Evolutionary conservation across 331 rosid species (phyloP), one percentile per base, ranked within the genome.

Genomic region (Malus hybrid): DNA sequence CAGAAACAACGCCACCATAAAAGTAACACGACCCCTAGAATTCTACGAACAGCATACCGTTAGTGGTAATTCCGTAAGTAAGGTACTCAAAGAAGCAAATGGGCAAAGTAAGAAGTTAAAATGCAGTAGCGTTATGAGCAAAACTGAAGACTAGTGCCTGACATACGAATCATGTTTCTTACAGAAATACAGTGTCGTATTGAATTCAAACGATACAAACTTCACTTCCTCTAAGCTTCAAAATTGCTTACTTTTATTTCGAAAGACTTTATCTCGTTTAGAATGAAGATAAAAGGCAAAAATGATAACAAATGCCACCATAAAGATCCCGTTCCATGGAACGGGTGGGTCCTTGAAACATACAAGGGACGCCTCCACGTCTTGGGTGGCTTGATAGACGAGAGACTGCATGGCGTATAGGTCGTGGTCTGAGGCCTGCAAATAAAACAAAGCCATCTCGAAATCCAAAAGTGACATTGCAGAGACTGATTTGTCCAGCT

Each of bases 321-420:
- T 34, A 16, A 86, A 86, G 34, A 89, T 83, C 3, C 84, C 76
- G 65, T 63, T 75, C 99, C 99, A 95, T 0, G 98, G 99, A 79
- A 95, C 84, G 1, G 98, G 88, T 64, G 99, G 97, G 74, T 95
- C 99, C 87, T 65, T 88, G 69, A 95, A 95, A 88, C 99, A 95
- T 44, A 83, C 85, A 31, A 95, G 93, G 22, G 97, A 88, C 0
- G 94, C 99, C 81, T 90, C 98, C 29, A 95, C 87, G 50, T 90
- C 98, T 71, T 92, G 93, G 6, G 97, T 85, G 59, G 93, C 93
- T 4, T 78, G 84, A 78, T 92, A 95, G 65, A 95, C 88, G 5
- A 92, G 84, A 57, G 96, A 88, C 85, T 95, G 99, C 50, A 95
- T 85, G 75, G 91, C 88, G 82, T 82, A 95, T 24, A 92, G 84